Base-by-base conservation (phyloP, 1,139 yeast genomes). In the Keqinozyma sinolaborantium region DNA sequence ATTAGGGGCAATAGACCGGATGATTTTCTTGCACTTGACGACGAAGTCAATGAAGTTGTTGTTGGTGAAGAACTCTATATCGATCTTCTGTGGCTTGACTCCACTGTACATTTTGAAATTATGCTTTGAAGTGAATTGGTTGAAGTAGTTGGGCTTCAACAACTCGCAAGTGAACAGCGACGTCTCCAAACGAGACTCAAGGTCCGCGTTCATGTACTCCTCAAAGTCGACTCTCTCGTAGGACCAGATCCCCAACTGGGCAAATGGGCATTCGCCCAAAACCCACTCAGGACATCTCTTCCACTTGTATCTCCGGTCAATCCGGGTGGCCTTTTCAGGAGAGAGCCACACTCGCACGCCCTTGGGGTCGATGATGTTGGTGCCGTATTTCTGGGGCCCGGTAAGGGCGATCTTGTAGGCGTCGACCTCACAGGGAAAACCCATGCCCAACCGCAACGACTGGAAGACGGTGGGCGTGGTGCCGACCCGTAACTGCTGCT, bases 241-340 rank as follows among this genome's bases (percentile, higher is more conserved):
- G 12, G 42, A 41, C 95, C 96, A 88, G 4, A 90, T 79, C 0
- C 82, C 87, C 41, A 79, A 82, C 34, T 75, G 75, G 9, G 83
- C 83, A 79, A 86, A 90, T 13, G 88, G 70, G 56, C 97, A 90
- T 30, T 63, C 62, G 0, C 94, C 95, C 1, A 81, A 51, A 30
- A 62, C 51, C 97, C 97, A 90, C 1, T 60, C 58, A 0, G 66
- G 47, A 26, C 62, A 67, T 44, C 97, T 72, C 15, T 60, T 49
- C 79, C 95, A 90, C 1, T 83, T 83, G 55, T 85, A 85, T 36
- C 69, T 73, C 4, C 44, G 35, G 50, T 90, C 97, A 31, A 70
- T 57, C 1, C 5, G 34, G 1, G 23, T 29, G 0, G 64, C 66
- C 33, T 63, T 64, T 25, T 62, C 64, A 14, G 64, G 60, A 3